Percentiles rank a stretch among this genome's conserved stretches.
phyloP scores from a whole-genome alignment of 2,329 filamentous ascomycete species.

The Domatiomyces globalis region DNA sequence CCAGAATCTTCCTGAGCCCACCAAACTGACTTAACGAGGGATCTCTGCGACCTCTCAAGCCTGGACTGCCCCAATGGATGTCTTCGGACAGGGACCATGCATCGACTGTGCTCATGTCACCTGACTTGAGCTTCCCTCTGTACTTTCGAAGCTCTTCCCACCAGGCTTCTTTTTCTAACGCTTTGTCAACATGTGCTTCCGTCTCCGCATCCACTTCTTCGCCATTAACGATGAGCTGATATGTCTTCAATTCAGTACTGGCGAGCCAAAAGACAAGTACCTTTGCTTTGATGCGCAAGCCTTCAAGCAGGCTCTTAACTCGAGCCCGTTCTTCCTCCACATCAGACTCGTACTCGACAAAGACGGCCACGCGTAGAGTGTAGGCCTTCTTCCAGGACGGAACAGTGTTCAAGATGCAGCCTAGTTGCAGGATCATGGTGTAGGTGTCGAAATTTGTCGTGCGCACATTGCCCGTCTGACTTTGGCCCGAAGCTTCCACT shows the following conservation, averaged over 20 bases:
- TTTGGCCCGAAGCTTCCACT: conserved; percentile 44
- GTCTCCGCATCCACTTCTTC: conserved; percentile 40
- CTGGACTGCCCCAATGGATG: conserved; percentile 39
- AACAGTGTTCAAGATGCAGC: conserved; percentile 70
- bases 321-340: conserved; percentile 63
- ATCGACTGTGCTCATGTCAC: conserved; percentile 27
- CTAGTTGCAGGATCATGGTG: conserved; percentile 71
- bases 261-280: conserved; percentile 72
- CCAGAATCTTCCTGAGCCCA: conserved; percentile 48
- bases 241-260: conserved; percentile 55
- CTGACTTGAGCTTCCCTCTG: conserved; percentile 21
- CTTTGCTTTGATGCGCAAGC: conserved; percentile 66
- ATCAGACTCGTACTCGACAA: conserved; percentile 78
- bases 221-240: conserved; percentile 67
- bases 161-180: conserved; percentile 61
- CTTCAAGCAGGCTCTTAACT: conserved; percentile 60
- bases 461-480: conserved; percentile 48
- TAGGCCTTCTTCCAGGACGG: conserved; percentile 65
- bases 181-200: conserved; percentile 48
- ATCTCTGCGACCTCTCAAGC: conserved; percentile 35
- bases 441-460: conserved; percentile 90
- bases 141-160: conserved; percentile 58
- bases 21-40: conserved; percentile 36
- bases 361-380: conserved; percentile 62
- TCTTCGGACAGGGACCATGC: conserved; percentile 32